phyloP scores from a whole-genome alignment of 345 rosid genomes.

The Gossypium anomalum region DNA sequence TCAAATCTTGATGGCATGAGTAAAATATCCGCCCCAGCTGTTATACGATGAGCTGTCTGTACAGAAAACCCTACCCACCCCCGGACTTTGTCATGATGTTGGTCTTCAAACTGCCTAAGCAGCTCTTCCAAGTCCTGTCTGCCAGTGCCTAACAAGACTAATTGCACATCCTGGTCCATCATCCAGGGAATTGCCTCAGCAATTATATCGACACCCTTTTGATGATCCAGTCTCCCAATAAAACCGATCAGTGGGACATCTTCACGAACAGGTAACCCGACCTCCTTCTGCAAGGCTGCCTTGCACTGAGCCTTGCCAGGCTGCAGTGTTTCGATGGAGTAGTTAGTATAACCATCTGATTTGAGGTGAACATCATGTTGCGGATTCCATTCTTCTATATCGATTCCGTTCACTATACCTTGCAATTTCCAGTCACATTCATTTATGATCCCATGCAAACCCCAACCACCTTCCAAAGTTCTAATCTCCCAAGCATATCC shows the following conservation, averaged over 20 bases:
- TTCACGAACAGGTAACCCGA: constrained; percentile 61
- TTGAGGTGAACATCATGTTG: constrained; percentile 51
- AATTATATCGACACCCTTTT: constrained; percentile 93
- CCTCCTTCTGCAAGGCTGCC: constrained; percentile 89
- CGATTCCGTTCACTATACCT: constrained; percentile 93
- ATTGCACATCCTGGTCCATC: constrained; percentile 79
- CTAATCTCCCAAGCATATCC: constrained; percentile 92
- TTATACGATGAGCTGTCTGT: constrained; percentile 77
- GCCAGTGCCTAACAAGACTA: constrained; percentile 86
- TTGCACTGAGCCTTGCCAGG: constrained; percentile 80
- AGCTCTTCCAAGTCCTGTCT: constrained; percentile 71
- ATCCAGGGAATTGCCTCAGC: constrained; percentile 96
- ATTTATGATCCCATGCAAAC: constrained; percentile 76
- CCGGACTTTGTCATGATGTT: constrained; percentile 55
- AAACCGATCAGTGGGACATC: constrained; percentile 82
- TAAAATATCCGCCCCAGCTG: constrained; percentile 83
- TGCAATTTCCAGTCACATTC: constrained; percentile 76
- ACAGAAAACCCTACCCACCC: constrained; percentile 98
- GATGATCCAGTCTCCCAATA: constrained; percentile 88
- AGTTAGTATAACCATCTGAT: constrained; percentile 83
- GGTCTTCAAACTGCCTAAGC: constrained; percentile 64
- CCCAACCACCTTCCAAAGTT: constrained; percentile 96
- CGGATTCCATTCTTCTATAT: constrained; percentile 87
- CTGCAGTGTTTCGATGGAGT: constrained; percentile 58
- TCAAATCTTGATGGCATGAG: constrained; percentile 98